Percentiles rank a stretch among this genome's conserved stretches.
phyloP scores from a whole-genome alignment of 73 alveolate genomes.

The Tetrahymena malaccensis region DNA sequence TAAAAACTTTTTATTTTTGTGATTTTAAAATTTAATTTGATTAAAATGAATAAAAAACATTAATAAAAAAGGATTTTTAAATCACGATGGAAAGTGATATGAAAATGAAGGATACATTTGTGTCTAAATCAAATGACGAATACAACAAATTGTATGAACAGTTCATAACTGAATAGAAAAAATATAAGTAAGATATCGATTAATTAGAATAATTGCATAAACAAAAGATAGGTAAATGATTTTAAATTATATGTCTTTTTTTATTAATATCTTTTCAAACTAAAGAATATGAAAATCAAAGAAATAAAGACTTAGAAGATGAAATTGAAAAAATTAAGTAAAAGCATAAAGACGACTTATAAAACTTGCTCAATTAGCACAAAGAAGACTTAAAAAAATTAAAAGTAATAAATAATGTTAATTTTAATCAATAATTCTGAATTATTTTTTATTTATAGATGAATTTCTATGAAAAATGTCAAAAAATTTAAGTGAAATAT shows the following conservation, averaged over 20 bases:
- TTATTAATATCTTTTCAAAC: no score
- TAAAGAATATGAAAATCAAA: constrained; percentile 20
- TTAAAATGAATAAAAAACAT: neutral
- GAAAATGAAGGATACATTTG: constrained; percentile 30
- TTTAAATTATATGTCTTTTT: no score
- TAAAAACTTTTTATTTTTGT: no score
- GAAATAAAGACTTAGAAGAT: constrained; percentile 41
- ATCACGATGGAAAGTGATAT: constrained; percentile 25
- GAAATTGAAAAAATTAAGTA: constrained; percentile 21
- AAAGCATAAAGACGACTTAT: constrained; percentile 5
- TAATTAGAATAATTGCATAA: constrained; percentile 8
- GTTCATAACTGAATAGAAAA: constrained; percentile 1
- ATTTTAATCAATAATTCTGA: no score
- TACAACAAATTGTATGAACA: neutral
- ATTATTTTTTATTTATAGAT: neutral
- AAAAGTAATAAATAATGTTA: neutral
- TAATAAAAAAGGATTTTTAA: constrained; percentile 1
- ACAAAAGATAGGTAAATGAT: neutral
- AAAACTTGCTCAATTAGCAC: constrained; percentile 14
- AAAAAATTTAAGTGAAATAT: constrained; percentile 28
- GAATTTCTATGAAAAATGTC: constrained; percentile 34
- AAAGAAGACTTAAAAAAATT: constrained; percentile 19
- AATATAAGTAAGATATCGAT: constrained; percentile 19
- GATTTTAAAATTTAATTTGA: neutral
- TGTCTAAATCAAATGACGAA: constrained; percentile 30